phyloP scores from a whole-genome alignment of 352 stramenopile genomes.

The Phytophthora quininea region DNA sequence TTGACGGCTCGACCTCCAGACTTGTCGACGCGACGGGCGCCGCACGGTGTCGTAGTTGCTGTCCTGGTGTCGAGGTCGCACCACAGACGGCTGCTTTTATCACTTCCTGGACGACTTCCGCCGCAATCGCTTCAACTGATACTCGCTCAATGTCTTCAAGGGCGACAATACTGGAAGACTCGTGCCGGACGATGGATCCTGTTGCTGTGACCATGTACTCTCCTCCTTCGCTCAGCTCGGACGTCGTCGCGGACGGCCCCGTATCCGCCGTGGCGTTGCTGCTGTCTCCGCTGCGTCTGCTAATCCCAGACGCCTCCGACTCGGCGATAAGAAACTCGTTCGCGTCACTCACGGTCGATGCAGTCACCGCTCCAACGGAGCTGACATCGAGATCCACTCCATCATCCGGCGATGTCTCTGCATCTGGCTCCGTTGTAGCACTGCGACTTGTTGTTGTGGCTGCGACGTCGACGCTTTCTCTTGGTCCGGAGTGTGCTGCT shows the following conservation, averaged over 20 bases:
- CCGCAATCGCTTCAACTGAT: conserved; percentile 24
- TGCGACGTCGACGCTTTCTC: conserved; percentile 12
- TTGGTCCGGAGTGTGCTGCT: conserved; percentile 9
- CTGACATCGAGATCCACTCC: conserved; percentile 20
- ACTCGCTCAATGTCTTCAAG: conserved; percentile 6
- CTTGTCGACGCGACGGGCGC: conserved; percentile 21
- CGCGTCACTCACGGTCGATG: conserved; percentile 19
- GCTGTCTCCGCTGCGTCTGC: conserved; percentile 16
- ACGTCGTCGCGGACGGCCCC: conserved; percentile 14
- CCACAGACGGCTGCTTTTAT: conserved; percentile 19
- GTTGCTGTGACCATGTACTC: conserved; percentile 39
- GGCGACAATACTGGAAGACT: conserved; percentile 7
- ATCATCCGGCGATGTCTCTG: conserved; percentile 7
- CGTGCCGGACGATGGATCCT: conserved; percentile 25
- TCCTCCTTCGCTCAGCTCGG: conserved; percentile 26
- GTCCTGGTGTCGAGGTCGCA: background rate
- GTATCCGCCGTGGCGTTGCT: conserved; percentile 18
- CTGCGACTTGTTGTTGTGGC: conserved; percentile 9
- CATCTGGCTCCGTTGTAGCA: conserved; percentile 22
- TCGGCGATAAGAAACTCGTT: conserved; percentile 31
- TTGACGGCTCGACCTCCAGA: conserved; percentile 28
- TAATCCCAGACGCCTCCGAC: conserved; percentile 21
- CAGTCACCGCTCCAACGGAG: conserved; percentile 8
- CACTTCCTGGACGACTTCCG: conserved; percentile 26
- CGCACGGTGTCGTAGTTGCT: conserved; percentile 6